Evolutionary conservation across 148 eudicot species (phyloP).

Genomic region (Chenopodium berlandieri): DNA sequence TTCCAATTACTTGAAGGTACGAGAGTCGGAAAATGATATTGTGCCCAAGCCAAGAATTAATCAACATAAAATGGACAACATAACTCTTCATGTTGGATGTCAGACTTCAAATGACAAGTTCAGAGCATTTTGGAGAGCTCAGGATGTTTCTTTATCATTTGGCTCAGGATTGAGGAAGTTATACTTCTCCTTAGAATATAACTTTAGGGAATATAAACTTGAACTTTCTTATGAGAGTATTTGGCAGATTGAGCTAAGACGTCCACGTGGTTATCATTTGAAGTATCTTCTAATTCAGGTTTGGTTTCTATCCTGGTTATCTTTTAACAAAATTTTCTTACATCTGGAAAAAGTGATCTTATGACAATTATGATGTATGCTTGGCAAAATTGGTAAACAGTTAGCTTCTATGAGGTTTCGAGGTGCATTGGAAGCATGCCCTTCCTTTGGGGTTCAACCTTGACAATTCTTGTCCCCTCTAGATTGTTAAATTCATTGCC

Average conservation of each 20-base stretch:
- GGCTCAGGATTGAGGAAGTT: slow-evolving; percentile 36
- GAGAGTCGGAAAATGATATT: slow-evolving; percentile 38
- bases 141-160: slow-evolving; percentile 28
- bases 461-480: not conserved
- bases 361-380: not conserved
- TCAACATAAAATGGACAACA: slow-evolving; percentile 22
- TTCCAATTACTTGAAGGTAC: slow-evolving; percentile 30
- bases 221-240: slow-evolving; percentile 52
- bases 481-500: not conserved
- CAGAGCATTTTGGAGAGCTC: slow-evolving; percentile 25
- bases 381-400: not conserved
- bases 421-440: not conserved
- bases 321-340: not conserved
- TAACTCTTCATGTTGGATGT: slow-evolving; percentile 42
- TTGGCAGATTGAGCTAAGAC: slow-evolving; percentile 50
- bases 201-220: slow-evolving; percentile 30
- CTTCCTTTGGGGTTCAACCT: not conserved
- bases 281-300: slow-evolving; percentile 62
- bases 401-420: not conserved
- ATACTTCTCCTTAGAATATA: slow-evolving; percentile 19
- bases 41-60: slow-evolving; percentile 40
- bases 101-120: slow-evolving; percentile 39
- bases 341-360: not conserved
- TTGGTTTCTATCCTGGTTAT: not conserved
- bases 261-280: slow-evolving; percentile 29